Evolutionary conservation across 2,329 filamentous ascomycete species (phyloP), one percentile per base, ranked within the genome.

Genomic region (Fusarium falciforme): DNA sequence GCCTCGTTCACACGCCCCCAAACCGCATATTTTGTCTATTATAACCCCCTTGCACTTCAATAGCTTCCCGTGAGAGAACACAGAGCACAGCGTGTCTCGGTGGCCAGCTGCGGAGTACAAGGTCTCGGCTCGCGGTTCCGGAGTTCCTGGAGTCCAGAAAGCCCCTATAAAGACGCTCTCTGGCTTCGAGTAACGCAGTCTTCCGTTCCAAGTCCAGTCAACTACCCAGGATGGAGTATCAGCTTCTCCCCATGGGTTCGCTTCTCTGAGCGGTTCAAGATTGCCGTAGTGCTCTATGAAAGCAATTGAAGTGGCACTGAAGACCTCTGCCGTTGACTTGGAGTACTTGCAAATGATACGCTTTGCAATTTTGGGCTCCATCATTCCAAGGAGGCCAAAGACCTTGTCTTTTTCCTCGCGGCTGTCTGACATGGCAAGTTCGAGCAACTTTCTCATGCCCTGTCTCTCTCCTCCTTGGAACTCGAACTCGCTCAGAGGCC

Each of bases 361-460:
- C 52, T 54, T 42, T 11, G 40, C 60, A 49, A 70, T 70, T 22
- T 33, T 40, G 22, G 61, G 60, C 16, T 70, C 68, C 68, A 70
- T 70, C 64, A 70, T 70, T 33, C 68, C 68, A 27, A 67, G 35
- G 10, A 70, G 38, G 27, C 59, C 68, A 42, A 70, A 70, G 12
- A 70, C 68, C 44, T 70, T 70, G 61, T 70, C 68, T 20, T 59
- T 63, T n/a, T 55, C 60, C 10, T 70, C 68, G 4, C 65, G 68
- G 20, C 68, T 64, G 20, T 57, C 65, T 5, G 64, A 67, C 47
- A 64, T 64, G 42, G 68, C 65, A 1, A 70, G 68, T 11, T 70
- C 68, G 0, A 70, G 47, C n/a, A 70, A 35, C 42, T 63, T 62
- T 1, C 68, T 54, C 17, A 70, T 60, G 12, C 60, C 60, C 25